Conservation (phyloP, 148 eudicot genomes). For the Dysphania ambrosioides region DNA sequence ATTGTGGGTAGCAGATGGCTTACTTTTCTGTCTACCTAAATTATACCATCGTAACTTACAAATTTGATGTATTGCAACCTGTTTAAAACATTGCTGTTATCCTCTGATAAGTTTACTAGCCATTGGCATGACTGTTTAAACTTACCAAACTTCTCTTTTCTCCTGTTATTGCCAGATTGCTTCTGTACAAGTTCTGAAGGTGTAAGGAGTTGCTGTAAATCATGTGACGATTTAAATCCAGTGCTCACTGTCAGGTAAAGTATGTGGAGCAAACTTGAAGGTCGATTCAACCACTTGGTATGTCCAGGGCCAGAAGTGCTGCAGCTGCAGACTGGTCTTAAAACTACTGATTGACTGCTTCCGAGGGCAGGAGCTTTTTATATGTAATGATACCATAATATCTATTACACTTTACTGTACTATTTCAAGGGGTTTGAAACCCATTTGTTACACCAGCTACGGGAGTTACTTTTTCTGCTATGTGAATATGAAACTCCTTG, state of each 20-base stretch:
- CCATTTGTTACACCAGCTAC: neutral
- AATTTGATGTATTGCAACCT: no score
- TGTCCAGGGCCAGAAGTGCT: slow-evolving; percentile 84
- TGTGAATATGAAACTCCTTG: neutral
- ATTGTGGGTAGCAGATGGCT: no score
- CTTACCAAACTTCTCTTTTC: neutral
- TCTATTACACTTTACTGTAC: neutral
- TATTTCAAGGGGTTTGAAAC: neutral
- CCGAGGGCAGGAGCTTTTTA: neutral
- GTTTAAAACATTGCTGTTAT: neutral
- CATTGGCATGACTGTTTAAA: neutral
- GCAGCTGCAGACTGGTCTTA: slow-evolving; percentile 86
- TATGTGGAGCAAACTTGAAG: slow-evolving; percentile 69
- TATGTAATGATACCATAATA: neutral
- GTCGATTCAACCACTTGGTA: slow-evolving; percentile 56
- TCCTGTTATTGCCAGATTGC: slow-evolving; percentile 44
- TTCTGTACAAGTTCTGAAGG: slow-evolving; percentile 81
- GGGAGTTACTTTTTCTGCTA: neutral
- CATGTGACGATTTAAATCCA: slow-evolving; percentile 62
- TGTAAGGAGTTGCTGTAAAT: slow-evolving; percentile 76
- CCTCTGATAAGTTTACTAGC: neutral
- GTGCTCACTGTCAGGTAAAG: slow-evolving; percentile 84
- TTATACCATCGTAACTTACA: no score
- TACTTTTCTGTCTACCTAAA: neutral
- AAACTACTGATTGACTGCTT: slow-evolving; percentile 37